Evolutionary conservation across 108 stramenopile genomes (phyloP).

Genomic region (Cyclotella atomus): DNA sequence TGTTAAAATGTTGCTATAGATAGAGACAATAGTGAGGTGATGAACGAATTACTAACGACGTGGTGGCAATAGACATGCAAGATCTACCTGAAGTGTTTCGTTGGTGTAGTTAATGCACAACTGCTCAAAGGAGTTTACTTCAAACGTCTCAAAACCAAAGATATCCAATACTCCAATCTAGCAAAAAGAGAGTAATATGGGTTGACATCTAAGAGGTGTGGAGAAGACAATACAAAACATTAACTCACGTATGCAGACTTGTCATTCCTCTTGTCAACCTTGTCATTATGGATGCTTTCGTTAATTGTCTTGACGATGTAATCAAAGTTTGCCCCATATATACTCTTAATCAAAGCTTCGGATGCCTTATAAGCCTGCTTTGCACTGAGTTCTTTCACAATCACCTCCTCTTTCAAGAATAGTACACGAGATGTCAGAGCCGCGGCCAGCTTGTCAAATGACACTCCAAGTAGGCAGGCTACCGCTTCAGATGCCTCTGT

Average conservation of each 20-base stretch:
- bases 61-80: neutral
- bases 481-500: slow-evolving; percentile 55
- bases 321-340: slow-evolving; percentile 88
- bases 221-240: neutral
- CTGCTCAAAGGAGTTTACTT: slow-evolving; percentile 88
- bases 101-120: slow-evolving; percentile 96
- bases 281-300: slow-evolving; percentile 42
- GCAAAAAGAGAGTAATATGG: neutral
- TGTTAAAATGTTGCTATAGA: slow-evolving; percentile 92
- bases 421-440: slow-evolving; percentile 68
- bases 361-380: slow-evolving; percentile 74
- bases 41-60: neutral
- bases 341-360: slow-evolving; percentile 90
- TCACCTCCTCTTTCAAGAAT: slow-evolving; percentile 51
- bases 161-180: slow-evolving; percentile 95
- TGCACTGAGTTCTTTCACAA: slow-evolving; percentile 56
- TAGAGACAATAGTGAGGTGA: neutral
- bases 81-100: slow-evolving; percentile 67
- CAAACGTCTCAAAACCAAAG: slow-evolving; percentile 96
- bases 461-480: slow-evolving; percentile 70
- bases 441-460: slow-evolving; percentile 42
- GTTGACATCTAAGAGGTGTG: neutral
- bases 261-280: slow-evolving; percentile 29
- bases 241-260: slow-evolving; percentile 48
- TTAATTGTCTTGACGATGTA: slow-evolving; percentile 66